phyloP scores from a whole-genome alignment of 768 basidiomycete genomes.

The Lentinula raphanica region DNA sequence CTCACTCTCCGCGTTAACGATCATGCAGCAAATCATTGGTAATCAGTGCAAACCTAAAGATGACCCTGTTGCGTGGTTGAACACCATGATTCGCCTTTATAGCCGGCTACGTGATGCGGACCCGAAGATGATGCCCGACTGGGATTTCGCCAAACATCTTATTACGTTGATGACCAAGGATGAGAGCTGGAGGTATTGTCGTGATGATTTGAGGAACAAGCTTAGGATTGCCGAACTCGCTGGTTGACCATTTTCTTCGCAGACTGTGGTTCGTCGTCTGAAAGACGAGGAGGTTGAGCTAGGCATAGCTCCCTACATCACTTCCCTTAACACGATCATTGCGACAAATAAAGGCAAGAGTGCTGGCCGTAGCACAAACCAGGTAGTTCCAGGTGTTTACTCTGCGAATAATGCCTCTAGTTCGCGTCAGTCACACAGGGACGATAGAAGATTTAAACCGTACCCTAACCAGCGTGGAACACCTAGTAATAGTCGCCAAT shows the following conservation, averaged over 20 bases:
- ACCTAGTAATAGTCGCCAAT: background rate
- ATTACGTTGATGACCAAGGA: conserved; percentile 6
- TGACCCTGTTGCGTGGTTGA: background rate
- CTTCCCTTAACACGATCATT: background rate
- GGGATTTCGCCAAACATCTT: conserved; percentile 7
- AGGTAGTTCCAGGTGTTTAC: no score
- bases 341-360: background rate
- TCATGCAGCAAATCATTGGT: conserved; percentile 9
- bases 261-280: no score
- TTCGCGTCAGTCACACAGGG: background rate
- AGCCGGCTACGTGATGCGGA: background rate
- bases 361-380: no score
- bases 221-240: no score
- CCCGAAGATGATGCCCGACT: conserved; percentile 4
- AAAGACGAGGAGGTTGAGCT: background rate
- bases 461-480: background rate
- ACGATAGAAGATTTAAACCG: no score
- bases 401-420: no score
- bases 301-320: background rate
- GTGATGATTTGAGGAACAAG: no score
- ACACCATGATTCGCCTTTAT: background rate
- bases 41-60: background rate
- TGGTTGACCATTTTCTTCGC: no score
- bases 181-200: background rate
- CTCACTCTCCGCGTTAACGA: conserved; percentile 3